Evolutionary conservation across 1,139 yeast genomes (phyloP).

Genomic region (Geotrichum fermentans): DNA sequence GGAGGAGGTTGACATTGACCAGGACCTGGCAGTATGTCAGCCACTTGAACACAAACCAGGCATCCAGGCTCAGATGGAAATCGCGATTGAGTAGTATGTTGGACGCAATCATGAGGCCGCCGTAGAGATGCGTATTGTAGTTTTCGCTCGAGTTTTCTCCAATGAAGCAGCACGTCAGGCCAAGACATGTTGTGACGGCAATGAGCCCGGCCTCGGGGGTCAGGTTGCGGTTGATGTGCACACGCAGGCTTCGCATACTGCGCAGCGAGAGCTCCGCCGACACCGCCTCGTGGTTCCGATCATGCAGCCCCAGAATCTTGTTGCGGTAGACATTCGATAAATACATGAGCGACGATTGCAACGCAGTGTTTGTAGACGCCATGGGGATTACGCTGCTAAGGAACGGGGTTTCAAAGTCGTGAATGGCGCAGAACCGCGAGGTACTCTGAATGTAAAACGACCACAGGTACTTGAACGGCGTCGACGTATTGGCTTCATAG

Average conservation of each 20-base stretch:
- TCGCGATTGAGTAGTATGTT: slow-evolving; percentile 15
- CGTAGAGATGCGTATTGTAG: slow-evolving; percentile 20
- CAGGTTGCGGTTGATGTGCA: slow-evolving; percentile 12
- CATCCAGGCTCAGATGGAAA: slow-evolving; percentile 9
- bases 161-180: slow-evolving; percentile 17
- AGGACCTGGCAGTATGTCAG: slow-evolving; percentile 18
- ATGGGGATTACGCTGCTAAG: slow-evolving; percentile 19
- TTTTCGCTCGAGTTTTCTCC: slow-evolving; percentile 17
- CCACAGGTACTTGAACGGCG: slow-evolving; percentile 18
- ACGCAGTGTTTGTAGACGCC: slow-evolving; percentile 19
- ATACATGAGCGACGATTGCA: slow-evolving; percentile 20
- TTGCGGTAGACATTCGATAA: slow-evolving; percentile 20
- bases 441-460: slow-evolving; percentile 20
- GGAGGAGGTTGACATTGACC: slow-evolving; percentile 15
- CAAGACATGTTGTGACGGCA: slow-evolving; percentile 19
- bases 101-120: slow-evolving; percentile 20
- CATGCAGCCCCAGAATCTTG: slow-evolving; percentile 15
- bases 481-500: slow-evolving; percentile 2
- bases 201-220: slow-evolving; percentile 13
- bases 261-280: slow-evolving; percentile 12
- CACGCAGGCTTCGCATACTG: slow-evolving; percentile 13
- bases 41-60: slow-evolving; percentile 22
- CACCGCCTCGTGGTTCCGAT: slow-evolving; percentile 16
- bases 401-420: slow-evolving; percentile 22
- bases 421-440: slow-evolving; percentile 22